phyloP scores from a whole-genome alignment of 805 yeast genomes.

The Wickerhamomyces mucosus region DNA sequence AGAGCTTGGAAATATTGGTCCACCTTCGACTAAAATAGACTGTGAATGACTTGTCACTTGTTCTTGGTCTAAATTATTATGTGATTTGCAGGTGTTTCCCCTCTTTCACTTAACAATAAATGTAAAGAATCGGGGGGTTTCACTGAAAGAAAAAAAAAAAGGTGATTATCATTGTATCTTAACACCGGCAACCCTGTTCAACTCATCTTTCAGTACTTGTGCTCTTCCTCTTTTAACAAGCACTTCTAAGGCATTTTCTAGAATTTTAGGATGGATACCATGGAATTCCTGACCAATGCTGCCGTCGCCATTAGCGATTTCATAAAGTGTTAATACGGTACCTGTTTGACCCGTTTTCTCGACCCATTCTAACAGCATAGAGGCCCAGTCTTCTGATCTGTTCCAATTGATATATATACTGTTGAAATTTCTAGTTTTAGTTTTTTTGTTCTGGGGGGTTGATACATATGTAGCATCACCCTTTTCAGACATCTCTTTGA shows the following conservation, averaged over 20 bases:
- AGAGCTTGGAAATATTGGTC: too few species aligned
- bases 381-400: slow-evolving; percentile 59
- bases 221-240: slow-evolving; percentile 66
- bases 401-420: slow-evolving; percentile 49
- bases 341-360: slow-evolving; percentile 73
- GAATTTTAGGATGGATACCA: slow-evolving; percentile 47
- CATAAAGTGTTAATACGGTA: slow-evolving; percentile 73
- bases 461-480: slow-evolving; percentile 47
- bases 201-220: slow-evolving; percentile 58
- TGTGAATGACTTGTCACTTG: too few species aligned
- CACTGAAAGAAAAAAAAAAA: too few species aligned
- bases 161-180: slow-evolving; percentile 58
- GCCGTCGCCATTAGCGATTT: slow-evolving; percentile 58
- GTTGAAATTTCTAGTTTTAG: background rate
- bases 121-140: too few species aligned
- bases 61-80: too few species aligned
- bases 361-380: slow-evolving; percentile 55
- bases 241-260: slow-evolving; percentile 44
- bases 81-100: too few species aligned
- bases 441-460: slow-evolving; percentile 30
- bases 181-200: slow-evolving; percentile 64
- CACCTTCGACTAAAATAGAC: too few species aligned
- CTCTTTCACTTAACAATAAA: too few species aligned
- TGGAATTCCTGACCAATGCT: slow-evolving; percentile 47
- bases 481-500: slow-evolving; percentile 44